Percentiles rank a stretch among this genome's conserved stretches.
These are phyloP conservation scores for Termitomyces titanicus DNA, from an alignment of 768 basidiomycete genomes.

Conservation along the genomic window DNA sequence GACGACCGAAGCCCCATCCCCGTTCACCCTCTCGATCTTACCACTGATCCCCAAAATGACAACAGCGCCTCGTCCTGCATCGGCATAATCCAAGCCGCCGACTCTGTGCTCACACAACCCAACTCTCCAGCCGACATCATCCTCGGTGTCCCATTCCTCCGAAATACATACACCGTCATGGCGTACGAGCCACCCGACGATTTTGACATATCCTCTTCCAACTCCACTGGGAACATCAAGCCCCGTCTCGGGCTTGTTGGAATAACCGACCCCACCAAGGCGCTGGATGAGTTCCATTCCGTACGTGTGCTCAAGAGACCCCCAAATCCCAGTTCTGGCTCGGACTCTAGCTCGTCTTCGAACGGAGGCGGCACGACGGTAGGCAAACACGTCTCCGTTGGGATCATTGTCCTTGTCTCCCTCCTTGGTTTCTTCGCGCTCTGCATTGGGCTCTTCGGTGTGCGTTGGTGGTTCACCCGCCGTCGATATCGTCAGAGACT, in stretches of 20 bases:
- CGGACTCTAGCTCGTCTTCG: neutral
- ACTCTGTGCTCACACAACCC: constrained; percentile 33
- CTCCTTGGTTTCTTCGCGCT: constrained; percentile 56
- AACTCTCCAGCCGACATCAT: constrained; percentile 57
- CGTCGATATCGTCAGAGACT: constrained; percentile 25
- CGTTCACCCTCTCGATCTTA: constrained; percentile 75
- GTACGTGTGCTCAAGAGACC: constrained; percentile 68
- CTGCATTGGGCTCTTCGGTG: constrained; percentile 48
- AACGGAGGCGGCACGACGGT: constrained; percentile 1
- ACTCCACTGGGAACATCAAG: constrained; percentile 16
- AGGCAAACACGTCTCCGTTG: constrained; percentile 47
- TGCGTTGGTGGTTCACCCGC: constrained; percentile 48
- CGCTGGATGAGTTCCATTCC: constrained; percentile 63
- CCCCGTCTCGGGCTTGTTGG: constrained; percentile 58
- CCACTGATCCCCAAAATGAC: constrained; percentile 40
- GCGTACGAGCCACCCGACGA: constrained; percentile 36
- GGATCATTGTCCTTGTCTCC: constrained; percentile 59
- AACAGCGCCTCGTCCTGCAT: constrained; percentile 47
- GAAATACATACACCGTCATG: constrained; percentile 76
- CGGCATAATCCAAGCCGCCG: constrained; percentile 64
- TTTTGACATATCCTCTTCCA: neutral
- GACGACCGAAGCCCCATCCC: constrained; percentile 53
- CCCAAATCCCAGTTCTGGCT: neutral
- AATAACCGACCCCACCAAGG: constrained; percentile 58
- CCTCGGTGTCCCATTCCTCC: constrained; percentile 75